Base-by-base conservation (phyloP, 2,329 filamentous ascomycete species). In the Talaromyces funiculosus region DNA sequence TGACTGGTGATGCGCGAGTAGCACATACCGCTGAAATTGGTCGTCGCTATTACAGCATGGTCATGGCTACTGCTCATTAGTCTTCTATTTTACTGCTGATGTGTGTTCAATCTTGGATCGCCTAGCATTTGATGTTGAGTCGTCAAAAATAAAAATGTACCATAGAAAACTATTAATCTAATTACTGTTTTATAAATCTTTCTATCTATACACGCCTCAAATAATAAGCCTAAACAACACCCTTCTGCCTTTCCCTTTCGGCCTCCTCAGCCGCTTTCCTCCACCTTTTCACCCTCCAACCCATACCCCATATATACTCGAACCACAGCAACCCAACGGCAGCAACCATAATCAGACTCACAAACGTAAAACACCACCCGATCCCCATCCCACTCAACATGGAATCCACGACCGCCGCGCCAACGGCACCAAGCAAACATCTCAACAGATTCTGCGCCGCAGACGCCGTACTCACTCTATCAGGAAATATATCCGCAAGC, bases 1-100 rank as follows among this genome's bases (percentile, higher is more conserved):
- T 93, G 57, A 90, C 89, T 4, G 87, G 90, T 67, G 89, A 93
- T 72, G 82, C 85, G 40, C 83, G 88, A 66, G 75, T 91, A 62
- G 81, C 83, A 67, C 88, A 92, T 72, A 87, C 88, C 8, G 83
- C 86, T 35, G 84, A 89, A 63, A 78, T 91, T 66, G 87, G 88
- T 65, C 80, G 87, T 67, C 82, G 82, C 59, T 90, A 90, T 68
- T 91, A 90, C 72, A 80, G 81, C 61, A 82, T 82, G 60, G 79
- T 89, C 42, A 85, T 88, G 83, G 82, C 77, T 7, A 76, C 75
- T 65, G 75, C 70, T 45, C 69, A 73, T 61, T 77, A 66, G 71
- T 20, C 9, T 37, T 24, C n/a, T 33, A 20, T 18, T 10, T 38
- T 53, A 18, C 38, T 31, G 45, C 26, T 31, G n/a, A n/a, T 47